Base-by-base conservation (phyloP, 139 green algal genomes). In the Desmodesmus armatus region DNA sequence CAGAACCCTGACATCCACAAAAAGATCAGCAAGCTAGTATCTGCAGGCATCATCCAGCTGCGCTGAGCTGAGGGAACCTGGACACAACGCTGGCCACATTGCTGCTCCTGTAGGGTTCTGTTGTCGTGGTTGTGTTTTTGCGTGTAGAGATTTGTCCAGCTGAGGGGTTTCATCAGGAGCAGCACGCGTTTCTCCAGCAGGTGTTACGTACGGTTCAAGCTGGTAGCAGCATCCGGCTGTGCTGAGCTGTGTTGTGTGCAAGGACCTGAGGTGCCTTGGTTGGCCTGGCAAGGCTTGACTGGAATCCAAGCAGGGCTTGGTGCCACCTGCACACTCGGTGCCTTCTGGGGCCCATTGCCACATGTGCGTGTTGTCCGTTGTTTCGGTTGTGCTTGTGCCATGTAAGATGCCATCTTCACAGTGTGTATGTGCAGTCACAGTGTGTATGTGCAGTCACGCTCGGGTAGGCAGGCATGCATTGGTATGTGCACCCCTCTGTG, bases 11-110 rank as follows among this genome's bases (percentile, higher is more conserved):
- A 96, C 43, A 96, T 99, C 71, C 93, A 94, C 79, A 73, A 63
- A 53, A 99, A 99, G 93, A 88, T 99, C 29, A 93, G 98, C 84
- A 99, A 99, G 93, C 94, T 99, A 35, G 91, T 99, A 19, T 89
- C 90, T 17, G 96, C 98, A 9, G 98, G 97, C 80, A 98, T 99
- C 82, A 94, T 99, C 40, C 95, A 94, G 83, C 62, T 95, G 75
- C 83, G 87, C 51, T 93, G 76, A 78, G 53, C 15, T 63, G 11
- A n/a, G 15, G n/a, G n/a, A n/a, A n/a, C n/a, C n/a, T 62, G 51
- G 17, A 17, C 51, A 27, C 15, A 13, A 62, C 51, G 17, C 51
- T 62, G 51, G n/a, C n/a, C n/a, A n/a, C n/a, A n/a, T n/a, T n/a
- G n/a, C n/a, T 71, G 29, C 4, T 27, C 17, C 7, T 39, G 23